phyloP scores from a whole-genome alignment of 768 basidiomycete genomes.

The Collybiopsis luxurians region DNA sequence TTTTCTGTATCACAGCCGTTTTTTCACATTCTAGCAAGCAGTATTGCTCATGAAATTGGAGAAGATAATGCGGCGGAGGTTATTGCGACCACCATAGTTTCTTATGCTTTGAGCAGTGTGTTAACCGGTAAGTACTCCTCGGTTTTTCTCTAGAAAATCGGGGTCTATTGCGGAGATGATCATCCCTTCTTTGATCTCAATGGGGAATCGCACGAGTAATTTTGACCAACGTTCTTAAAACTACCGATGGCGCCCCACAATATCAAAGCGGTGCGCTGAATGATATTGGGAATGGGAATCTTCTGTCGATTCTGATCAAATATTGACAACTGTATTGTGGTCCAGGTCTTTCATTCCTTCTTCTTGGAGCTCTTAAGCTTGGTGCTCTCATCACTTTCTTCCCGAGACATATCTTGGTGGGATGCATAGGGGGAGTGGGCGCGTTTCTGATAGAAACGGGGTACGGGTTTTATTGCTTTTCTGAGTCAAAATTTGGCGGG shows the following conservation, averaged over 20 bases:
- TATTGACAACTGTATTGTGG: conserved; percentile 10
- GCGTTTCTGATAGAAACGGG: conserved; percentile 90
- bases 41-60: conserved; percentile 71
- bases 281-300: too few species aligned
- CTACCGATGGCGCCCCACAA: too few species aligned
- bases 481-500: not conserved
- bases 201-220: too few species aligned
- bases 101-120: conserved; percentile 83
- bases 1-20: conserved; percentile 83
- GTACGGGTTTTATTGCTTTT: conserved; percentile 34
- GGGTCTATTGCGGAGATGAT: too few species aligned
- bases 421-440: conserved; percentile 96
- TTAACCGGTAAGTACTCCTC: conserved; percentile 65
- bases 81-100: conserved; percentile 89
- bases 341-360: conserved; percentile 74
- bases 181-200: too few species aligned
- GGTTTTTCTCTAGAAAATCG: not conserved
- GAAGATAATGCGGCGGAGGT: conserved; percentile 66
- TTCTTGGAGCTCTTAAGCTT: conserved; percentile 80
- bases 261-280: too few species aligned
- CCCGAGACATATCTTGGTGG: conserved; percentile 95
- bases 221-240: too few species aligned
- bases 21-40: conserved; percentile 86
- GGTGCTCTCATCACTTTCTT: conserved; percentile 93
- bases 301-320: conserved; percentile 1